Conservation (phyloP, 2,329 filamentous ascomycete species). For the Cytospora paraplurivora region DNA sequence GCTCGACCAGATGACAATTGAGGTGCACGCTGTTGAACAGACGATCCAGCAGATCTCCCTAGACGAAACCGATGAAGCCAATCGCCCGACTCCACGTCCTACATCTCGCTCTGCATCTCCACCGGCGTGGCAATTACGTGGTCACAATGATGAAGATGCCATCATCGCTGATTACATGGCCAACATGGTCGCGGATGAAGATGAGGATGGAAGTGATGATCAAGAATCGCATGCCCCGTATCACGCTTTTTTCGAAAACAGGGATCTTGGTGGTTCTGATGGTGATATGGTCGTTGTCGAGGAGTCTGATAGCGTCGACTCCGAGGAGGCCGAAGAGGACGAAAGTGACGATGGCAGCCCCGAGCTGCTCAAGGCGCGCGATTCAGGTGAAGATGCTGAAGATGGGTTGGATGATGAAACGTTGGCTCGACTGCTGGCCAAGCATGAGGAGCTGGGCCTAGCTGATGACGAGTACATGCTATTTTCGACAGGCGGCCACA, state of each 20-base stretch:
- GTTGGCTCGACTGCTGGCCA: constrained; percentile 61
- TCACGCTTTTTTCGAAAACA: constrained; percentile 35
- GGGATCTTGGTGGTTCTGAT: constrained; percentile 49
- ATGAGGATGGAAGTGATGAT: constrained; percentile 33
- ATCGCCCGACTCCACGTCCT: constrained; percentile 3
- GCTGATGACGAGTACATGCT: constrained; percentile 60
- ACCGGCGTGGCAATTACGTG: constrained; percentile 29
- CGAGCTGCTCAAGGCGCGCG: constrained; percentile 31
- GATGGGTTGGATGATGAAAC: constrained; percentile 59
- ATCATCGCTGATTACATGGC: constrained; percentile 71
- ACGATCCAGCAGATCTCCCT: constrained; percentile 25
- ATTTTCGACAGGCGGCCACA: constrained; percentile 44
- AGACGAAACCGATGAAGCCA: constrained; percentile 8
- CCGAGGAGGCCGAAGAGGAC: constrained; percentile 39
- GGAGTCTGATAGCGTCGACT: constrained; percentile 44
- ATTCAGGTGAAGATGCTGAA: constrained; percentile 42
- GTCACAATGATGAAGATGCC: constrained; percentile 48
- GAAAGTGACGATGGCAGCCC: constrained; percentile 38
- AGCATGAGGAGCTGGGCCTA: constrained; percentile 65
- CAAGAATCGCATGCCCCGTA: constrained; percentile 32
- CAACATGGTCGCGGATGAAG: constrained; percentile 58
- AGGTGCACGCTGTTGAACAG: constrained; percentile 24
- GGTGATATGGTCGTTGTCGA: constrained; percentile 44
- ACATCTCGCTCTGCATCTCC: neutral
- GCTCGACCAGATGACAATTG: constrained; percentile 35